Evolutionary conservation across 805 yeast genomes (phyloP).

Genomic region (Candida multigemmis): DNA sequence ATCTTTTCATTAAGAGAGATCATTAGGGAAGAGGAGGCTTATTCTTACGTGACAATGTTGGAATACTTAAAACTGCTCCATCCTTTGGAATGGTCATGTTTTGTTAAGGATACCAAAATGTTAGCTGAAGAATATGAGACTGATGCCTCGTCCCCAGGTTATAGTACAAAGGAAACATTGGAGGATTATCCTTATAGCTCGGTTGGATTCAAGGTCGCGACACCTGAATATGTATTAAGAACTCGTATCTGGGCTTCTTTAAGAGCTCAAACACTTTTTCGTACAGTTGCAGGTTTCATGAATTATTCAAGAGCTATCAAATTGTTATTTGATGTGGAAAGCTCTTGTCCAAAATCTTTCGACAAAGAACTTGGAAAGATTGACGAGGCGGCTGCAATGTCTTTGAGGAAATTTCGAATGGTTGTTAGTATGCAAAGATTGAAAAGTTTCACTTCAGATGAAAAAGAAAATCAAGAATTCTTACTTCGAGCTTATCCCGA

Average conservation of each 20-base stretch:
- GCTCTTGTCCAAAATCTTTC: constrained; percentile 51
- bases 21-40: constrained; percentile 94
- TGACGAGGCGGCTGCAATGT: constrained; percentile 51
- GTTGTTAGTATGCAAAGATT: constrained; percentile 84
- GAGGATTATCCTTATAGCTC: constrained; percentile 92
- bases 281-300: constrained; percentile 98
- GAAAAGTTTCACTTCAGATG: constrained; percentile 62
- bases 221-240: constrained; percentile 92
- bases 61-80: constrained; percentile 93
- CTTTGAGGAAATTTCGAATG: constrained; percentile 73
- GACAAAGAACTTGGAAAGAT: constrained; percentile 25
- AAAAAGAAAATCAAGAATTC: constrained; percentile 72
- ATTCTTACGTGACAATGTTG: constrained; percentile 85
- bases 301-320: constrained; percentile 95
- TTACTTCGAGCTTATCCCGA: constrained; percentile 79
- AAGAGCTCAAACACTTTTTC: constrained; percentile 91
- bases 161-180: constrained; percentile 37
- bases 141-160: constrained; percentile 10
- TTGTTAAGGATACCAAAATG: constrained; percentile 91
- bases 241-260: constrained; percentile 98
- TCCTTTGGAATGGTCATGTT: constrained; percentile 97
- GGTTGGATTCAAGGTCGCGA: constrained; percentile 95
- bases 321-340: constrained; percentile 80
- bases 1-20: constrained; percentile 89
- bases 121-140: constrained; percentile 85